phyloP scores from a whole-genome alignment of 768 basidiomycete genomes.

The Imleria badia region DNA sequence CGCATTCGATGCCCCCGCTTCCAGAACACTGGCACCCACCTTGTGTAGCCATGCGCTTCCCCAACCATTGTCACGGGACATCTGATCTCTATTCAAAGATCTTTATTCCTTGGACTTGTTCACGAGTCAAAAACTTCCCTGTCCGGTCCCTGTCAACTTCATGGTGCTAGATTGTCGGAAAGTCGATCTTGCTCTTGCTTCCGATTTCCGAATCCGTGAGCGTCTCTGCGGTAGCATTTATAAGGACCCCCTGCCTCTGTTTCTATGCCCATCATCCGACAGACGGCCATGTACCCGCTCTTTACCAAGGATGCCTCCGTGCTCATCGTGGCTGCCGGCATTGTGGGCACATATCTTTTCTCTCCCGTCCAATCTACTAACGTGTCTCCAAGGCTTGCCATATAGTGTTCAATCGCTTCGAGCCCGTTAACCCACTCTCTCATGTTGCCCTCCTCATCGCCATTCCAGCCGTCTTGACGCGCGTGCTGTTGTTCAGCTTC shows the following conservation, averaged over 20 bases:
- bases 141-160: conserved; percentile 22
- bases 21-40: conserved; percentile 20
- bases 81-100: conserved; percentile 22
- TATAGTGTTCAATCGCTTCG: conserved; percentile 32
- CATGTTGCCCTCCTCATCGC: conserved; percentile 26
- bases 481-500: conserved; percentile 13
- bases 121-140: conserved; percentile 24
- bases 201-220: conserved; percentile 34
- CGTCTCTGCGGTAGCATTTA: conserved; percentile 25
- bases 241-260: conserved; percentile 18
- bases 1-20: conserved; percentile 24
- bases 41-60: conserved; percentile 3
- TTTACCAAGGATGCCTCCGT: conserved; percentile 21
- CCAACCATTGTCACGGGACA: conserved; percentile 15
- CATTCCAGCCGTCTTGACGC: conserved; percentile 22
- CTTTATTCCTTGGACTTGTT: conserved; percentile 7
- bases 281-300: conserved; percentile 18
- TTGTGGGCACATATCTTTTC: conserved; percentile 18
- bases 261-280: conserved; percentile 16
- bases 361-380: conserved; percentile 5
- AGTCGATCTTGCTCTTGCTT: conserved; percentile 34
- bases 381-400: conserved; percentile 26
- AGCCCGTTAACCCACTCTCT: conserved; percentile 27
- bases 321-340: conserved; percentile 20
- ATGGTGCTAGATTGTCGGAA: conserved; percentile 35